A percentile compares a stretch with the other conserved stretches of the same genome.
Evolutionary conservation across 2,329 filamentous ascomycete genomes (phyloP).

Genomic region (Cercospora janseana): DNA sequence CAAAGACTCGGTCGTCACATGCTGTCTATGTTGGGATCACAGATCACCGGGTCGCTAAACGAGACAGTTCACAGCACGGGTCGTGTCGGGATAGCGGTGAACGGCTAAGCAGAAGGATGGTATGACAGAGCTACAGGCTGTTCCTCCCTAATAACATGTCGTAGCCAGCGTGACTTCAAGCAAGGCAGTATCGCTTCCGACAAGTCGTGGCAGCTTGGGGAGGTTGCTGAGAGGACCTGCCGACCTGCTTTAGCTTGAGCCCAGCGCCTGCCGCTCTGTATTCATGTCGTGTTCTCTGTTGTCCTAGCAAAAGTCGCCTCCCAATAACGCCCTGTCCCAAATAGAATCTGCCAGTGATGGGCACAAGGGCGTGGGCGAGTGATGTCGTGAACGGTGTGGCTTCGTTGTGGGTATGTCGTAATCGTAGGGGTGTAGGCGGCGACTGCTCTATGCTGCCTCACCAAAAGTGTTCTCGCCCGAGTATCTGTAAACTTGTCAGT

Average conservation of each 20-base stretch:
- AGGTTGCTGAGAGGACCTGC: not conserved
- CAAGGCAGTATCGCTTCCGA: not conserved
- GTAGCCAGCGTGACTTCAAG: not conserved
- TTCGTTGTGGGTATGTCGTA: slow-evolving; percentile 10
- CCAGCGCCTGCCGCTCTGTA: slow-evolving; percentile 9
- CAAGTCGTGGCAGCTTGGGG: slow-evolving; percentile 5
- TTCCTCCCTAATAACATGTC: slow-evolving; percentile 4
- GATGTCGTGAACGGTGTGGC: slow-evolving; percentile 18
- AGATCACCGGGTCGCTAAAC: not conserved
- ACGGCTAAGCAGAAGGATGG: slow-evolving; percentile 11
- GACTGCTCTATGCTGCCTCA: slow-evolving; percentile 41
- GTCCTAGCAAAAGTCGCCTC: slow-evolving; percentile 18
- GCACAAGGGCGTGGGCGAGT: slow-evolving; percentile 16
- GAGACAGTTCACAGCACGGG: not conserved
- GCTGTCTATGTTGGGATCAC: not conserved
- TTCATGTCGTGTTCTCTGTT: slow-evolving; percentile 12
- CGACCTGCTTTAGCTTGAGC: not conserved
- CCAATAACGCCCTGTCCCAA: slow-evolving; percentile 24
- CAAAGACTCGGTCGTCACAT: not conserved
- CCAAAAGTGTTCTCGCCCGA: slow-evolving; percentile 99
- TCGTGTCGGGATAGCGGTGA: not conserved
- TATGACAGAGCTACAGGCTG: slow-evolving; percentile 9
- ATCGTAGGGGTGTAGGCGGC: slow-evolving; percentile 6
- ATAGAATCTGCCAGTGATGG: slow-evolving; percentile 24
- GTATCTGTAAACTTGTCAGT: slow-evolving; percentile 58